Base-by-base conservation (phyloP, 2,329 filamentous ascomycete genomes). In the Paraphoma chrysanthemicola region DNA sequence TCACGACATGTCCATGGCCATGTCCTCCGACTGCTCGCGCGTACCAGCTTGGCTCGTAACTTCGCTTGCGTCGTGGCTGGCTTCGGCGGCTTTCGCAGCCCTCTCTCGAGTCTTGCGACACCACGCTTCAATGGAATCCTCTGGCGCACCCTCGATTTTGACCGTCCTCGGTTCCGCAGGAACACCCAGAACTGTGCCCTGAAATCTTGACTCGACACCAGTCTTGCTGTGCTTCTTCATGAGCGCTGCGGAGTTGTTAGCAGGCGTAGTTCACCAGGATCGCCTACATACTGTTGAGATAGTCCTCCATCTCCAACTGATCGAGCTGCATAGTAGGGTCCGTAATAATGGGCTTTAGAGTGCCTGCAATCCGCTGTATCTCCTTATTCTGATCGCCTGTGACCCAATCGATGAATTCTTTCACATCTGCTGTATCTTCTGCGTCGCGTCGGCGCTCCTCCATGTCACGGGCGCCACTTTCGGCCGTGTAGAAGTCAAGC, bases 161-260 rank as follows among this genome's bases (percentile, higher is more conserved):
- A 97, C 80, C 7, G 89, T 85, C 69, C 86, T 87, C 54, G 88
- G 85, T 64, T 96, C 92, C 47, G 84, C 85, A 44, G 84, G 82
- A 63, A 88, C 88, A 4, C 94, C 94, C 10, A 98, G 82, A 0
- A 95, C 85, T 0, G 94, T 97, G 30, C 92, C 92, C 64, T 90
- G 87, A 75, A 92, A 96, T 69, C 94, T 89, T 9, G 89, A 89
- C 70, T 96, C 93, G 69, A 96, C 92, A 60, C 90, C 91, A 0
- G 90, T 91, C 68, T 95, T 96, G 79, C 89, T 93, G 76, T 96
- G 91, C 72, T 96, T 97, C 79, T 93, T 95, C 78, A 96, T 97
- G 42, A 98, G 80, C 4, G 88, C 90, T 91, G 63, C 48, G 28
- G 36, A 16, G 28, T 30, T 28, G 58, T 68, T 52, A 69, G 58